Base-by-base conservation (phyloP, 352 stramenopile genomes). In the Phytophthora citrophthora region DNA sequence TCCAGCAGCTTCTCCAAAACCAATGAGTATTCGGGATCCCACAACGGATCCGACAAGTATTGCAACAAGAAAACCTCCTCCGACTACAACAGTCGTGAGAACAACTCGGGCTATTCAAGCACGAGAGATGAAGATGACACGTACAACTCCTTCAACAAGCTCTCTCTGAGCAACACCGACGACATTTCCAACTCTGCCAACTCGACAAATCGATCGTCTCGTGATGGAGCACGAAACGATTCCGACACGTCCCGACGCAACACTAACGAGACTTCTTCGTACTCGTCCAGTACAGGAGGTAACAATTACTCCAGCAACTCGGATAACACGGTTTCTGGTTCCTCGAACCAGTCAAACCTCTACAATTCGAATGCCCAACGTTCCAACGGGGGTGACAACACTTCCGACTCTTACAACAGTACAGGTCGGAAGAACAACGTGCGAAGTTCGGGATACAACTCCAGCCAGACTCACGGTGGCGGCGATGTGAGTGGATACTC, bases 31-130 rank as follows among this genome's bases (percentile, higher is more conserved):
- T 41, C 36, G 5, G 6, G 36, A 3, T 47, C 36, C 4, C 11
- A 10, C 13, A 31, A 32, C 29, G 13, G n/a, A 12, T 20, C 48
- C 5, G 40, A 51, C 40, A 44, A 32, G 4, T 12, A 26, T 20
- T 16, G 4, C 12, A 27, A 11, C 12, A 59, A 52, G 5, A 41
- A 58, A 11, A 15, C 11, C 5, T 49, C 41, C 36, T 51, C 56
- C 9, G 20, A 31, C 27, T 16, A 47, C 23, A 45, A 48, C 32
- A 53, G 26, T 23, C 55, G 34, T 41, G 39, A 16, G 18, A 23
- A 45, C 46, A 64, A 34, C 27, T 52, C 56, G 4, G 52, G 39
- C n/a, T 50, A 32, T 31, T 18, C 40, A 24, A 53, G 29, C 16
- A 44, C 39, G 5, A n/a, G 15, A 13, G 20, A 29, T 10, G 48